Evolutionary conservation across 768 basidiomycete genomes (phyloP).

Genomic region (Guyanaporus albipodus): DNA sequence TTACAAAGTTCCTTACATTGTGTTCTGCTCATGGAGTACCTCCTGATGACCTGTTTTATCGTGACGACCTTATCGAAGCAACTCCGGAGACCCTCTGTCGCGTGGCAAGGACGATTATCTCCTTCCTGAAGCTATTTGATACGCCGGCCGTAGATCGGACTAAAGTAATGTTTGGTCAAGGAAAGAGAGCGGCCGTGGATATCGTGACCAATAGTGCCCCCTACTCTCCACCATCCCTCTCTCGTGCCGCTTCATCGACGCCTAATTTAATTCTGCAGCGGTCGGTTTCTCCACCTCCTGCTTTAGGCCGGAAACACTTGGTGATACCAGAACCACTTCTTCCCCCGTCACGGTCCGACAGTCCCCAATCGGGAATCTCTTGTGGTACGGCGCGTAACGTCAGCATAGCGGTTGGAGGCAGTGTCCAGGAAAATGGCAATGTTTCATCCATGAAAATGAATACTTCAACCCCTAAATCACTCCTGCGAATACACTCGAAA

Average conservation of each 20-base stretch:
- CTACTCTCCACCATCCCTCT: conserved; percentile 27
- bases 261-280: conserved; percentile 49
- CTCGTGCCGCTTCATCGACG: conserved; percentile 55
- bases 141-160: conserved; percentile 42
- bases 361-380: conserved; percentile 46
- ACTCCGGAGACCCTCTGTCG: conserved; percentile 60
- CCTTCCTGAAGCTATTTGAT: conserved; percentile 62
- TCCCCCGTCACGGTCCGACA: conserved; percentile 53
- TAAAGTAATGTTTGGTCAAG: conserved; percentile 44
- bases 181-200: conserved; percentile 25
- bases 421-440: conserved; percentile 34
- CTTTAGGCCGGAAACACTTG: conserved; percentile 41
- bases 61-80: conserved; percentile 63
- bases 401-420: conserved; percentile 11
- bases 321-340: conserved; percentile 46
- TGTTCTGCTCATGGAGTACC: conserved; percentile 65
- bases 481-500: conserved; percentile 41
- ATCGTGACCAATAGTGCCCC: conserved; percentile 35
- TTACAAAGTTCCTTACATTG: conserved; percentile 74
- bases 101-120: conserved; percentile 71
- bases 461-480: conserved; percentile 47
- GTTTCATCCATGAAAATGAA: conserved; percentile 33
- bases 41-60: conserved; percentile 60
- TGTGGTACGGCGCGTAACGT: conserved; percentile 31
- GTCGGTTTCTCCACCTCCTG: conserved; percentile 36